These are phyloP conservation scores for Mrakiaceae sp. DNA, from an alignment of 1,284 basidiomycete species.

Conservation along the genomic window DNA sequence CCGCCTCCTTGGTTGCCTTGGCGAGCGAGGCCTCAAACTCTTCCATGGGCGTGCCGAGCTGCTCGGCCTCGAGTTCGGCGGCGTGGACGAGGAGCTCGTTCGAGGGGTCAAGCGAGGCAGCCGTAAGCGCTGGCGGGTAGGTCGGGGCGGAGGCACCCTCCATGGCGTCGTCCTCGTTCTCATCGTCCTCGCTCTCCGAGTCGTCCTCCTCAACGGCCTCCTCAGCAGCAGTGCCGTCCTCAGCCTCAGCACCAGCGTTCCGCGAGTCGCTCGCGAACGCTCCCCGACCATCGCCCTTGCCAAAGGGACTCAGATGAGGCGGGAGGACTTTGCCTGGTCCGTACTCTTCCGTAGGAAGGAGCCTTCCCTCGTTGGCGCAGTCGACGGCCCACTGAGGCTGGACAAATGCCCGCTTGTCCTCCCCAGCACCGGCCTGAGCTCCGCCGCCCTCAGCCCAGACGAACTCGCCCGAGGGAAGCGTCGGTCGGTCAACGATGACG, in stretches of 20 bases:
- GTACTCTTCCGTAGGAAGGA: slow-evolving; percentile 78
- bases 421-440: slow-evolving; percentile 37
- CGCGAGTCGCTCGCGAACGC: slow-evolving; percentile 35
- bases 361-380: slow-evolving; percentile 76
- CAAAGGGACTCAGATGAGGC: slow-evolving; percentile 93
- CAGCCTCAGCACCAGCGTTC: slow-evolving; percentile 29
- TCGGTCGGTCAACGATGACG: slow-evolving; percentile 86
- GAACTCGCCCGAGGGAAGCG: slow-evolving; percentile 24
- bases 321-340: slow-evolving; percentile 77
- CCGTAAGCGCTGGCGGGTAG: slow-evolving; percentile 41
- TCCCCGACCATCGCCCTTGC: slow-evolving; percentile 66
- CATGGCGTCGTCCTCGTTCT: slow-evolving; percentile 28
- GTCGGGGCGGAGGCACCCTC: slow-evolving; percentile 20
- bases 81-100: slow-evolving; percentile 65
- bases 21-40: slow-evolving; percentile 70
- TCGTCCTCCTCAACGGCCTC: slow-evolving; percentile 30
- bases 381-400: slow-evolving; percentile 99
- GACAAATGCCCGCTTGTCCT: slow-evolving; percentile 68
- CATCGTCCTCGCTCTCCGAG: slow-evolving; percentile 30
- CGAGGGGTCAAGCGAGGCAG: slow-evolving; percentile 46
- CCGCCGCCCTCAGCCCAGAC: slow-evolving; percentile 27
- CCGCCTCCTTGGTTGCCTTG: slow-evolving; percentile 43
- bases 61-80: slow-evolving; percentile 89
- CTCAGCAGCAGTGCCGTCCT: slow-evolving; percentile 28
- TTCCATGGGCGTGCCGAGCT: slow-evolving; percentile 70